Percentiles rank a stretch among this genome's conserved stretches.
phyloP scores from a whole-genome alignment of 1,284 basidiomycete genomes.

The Ceratobasidium sp. region DNA sequence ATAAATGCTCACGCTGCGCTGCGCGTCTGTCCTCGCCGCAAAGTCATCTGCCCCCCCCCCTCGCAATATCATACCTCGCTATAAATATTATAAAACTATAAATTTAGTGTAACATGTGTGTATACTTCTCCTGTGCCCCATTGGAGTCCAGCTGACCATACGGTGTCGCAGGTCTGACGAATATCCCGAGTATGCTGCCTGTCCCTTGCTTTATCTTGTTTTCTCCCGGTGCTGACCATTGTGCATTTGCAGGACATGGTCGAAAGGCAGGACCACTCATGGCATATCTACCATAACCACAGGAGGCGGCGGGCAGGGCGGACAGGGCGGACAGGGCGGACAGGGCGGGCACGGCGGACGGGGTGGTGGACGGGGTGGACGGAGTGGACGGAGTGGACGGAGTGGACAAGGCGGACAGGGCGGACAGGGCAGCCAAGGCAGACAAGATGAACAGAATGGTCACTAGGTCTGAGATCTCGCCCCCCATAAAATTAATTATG shows the following conservation, averaged over 20 bases:
- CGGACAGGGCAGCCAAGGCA: too few species aligned
- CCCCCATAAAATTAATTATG: too few species aligned
- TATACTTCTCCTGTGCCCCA: background rate
- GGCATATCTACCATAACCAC: too few species aligned
- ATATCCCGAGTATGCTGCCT: slow-evolving; percentile 8
- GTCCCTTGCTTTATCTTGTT: background rate
- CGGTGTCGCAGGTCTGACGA: slow-evolving; percentile 16
- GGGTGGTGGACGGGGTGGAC: too few species aligned
- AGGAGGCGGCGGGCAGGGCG: too few species aligned
- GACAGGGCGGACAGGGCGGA: too few species aligned
- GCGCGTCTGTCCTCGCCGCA: background rate
- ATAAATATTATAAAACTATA: background rate
- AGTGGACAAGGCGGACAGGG: too few species aligned
- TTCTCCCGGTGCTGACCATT: background rate
- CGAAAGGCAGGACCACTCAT: background rate
- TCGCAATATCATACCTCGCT: background rate
- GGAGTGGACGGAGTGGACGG: too few species aligned
- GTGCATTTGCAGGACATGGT: background rate
- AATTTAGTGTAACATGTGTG: slow-evolving; percentile 9
- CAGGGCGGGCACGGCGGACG: too few species aligned
- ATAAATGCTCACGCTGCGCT: background rate
- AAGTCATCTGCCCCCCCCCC: too few species aligned
- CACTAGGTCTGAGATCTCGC: too few species aligned
- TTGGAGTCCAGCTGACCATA: background rate
- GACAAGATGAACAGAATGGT: too few species aligned